Base-by-base conservation (phyloP, 2,329 filamentous ascomycete genomes). In the Alternaria sp. region DNA sequence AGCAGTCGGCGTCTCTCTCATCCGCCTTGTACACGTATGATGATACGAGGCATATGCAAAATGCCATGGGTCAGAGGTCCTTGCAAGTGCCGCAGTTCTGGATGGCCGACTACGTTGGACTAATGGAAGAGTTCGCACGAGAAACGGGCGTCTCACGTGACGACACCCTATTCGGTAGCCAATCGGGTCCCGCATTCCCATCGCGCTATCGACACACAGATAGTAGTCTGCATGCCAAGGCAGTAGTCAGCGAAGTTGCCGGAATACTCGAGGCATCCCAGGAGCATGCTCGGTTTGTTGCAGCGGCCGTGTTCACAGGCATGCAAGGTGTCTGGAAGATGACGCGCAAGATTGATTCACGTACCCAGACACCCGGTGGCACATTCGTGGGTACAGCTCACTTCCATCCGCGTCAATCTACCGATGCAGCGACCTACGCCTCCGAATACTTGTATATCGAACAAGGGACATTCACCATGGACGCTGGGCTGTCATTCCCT, bases 41-140 rank as follows among this genome's bases (percentile, higher is more conserved):
- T 4, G 63, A 61, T 9, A 61, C 69, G 2, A 63, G 63, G 46
- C 30, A 45, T 6, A 81, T 92, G 30, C 85, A 90, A 12, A 72
- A 73, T 52, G 71, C 73, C 1, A 78, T 83, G 61, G 59, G 59
- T 5, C 69, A 71, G 2, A 69, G 53, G 9, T 59, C 65, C 10
- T 50, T 83, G 79, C 10, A 85, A 82, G 68, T 90, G 77, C 64
- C 85, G 2, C 93, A 96, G 70, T 96, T 93, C 69, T 93, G 92
- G 40, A 94, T 95, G 90, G 90, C 89, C 10, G 93, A 96, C 77
- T 95, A 94, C 76, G 79, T 88, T 8, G 94, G 89, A 64, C 80
- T 95, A 12, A 90, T 95, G 84, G 89, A 93, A 67, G 87, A 91
- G 12, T 88, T 94, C 62, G 83, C 89, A 12, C 77, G 84, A 3